A percentile compares a stretch with the other conserved stretches of the same genome.
Evolutionary conservation across 1,139 yeast species (phyloP).

Genomic region (Diutina mesorugosa): DNA sequence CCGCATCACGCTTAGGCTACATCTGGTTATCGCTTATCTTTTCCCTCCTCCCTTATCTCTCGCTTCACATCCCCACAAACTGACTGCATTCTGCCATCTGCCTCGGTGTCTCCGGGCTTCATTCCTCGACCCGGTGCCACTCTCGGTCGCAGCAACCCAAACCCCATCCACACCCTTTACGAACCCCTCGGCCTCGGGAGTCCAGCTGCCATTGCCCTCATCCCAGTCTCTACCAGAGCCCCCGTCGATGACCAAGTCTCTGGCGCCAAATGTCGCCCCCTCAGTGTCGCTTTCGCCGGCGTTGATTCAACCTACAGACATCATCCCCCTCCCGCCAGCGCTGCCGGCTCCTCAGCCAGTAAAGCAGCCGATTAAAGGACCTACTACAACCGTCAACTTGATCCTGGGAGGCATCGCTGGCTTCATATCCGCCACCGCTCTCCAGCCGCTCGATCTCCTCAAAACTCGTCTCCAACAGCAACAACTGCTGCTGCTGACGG

Average conservation of each 20-base stretch:
- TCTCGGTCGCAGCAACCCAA: neutral
- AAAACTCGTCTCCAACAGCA: constrained; percentile 83
- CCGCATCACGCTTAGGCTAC: too few relatives aligned
- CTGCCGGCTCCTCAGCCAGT: neutral
- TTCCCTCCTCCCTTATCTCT: too few relatives aligned
- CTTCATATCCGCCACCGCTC: constrained; percentile 60
- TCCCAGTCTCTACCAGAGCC: neutral
- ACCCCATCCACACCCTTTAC: neutral
- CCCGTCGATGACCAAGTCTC: constrained; percentile 3
- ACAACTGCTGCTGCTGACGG: constrained; percentile 17
- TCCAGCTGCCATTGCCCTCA: neutral
- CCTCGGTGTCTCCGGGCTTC: neutral
- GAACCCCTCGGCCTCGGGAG: too few relatives aligned
- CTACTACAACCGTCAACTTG: constrained; percentile 29
- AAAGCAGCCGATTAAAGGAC: neutral
- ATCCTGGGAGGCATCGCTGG: constrained; percentile 86
- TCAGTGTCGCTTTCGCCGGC: neutral
- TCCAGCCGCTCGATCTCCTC: constrained; percentile 84
- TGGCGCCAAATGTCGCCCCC: neutral
- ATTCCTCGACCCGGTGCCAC: neutral
- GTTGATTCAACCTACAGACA: neutral
- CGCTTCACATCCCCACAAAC: too few relatives aligned
- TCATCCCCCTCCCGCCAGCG: constrained; percentile 5
- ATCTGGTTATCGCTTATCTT: too few relatives aligned
- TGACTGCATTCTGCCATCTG: too few relatives aligned